Conservation (phyloP, 805 yeast species). For the Ogataea thermomethanolica region DNA sequence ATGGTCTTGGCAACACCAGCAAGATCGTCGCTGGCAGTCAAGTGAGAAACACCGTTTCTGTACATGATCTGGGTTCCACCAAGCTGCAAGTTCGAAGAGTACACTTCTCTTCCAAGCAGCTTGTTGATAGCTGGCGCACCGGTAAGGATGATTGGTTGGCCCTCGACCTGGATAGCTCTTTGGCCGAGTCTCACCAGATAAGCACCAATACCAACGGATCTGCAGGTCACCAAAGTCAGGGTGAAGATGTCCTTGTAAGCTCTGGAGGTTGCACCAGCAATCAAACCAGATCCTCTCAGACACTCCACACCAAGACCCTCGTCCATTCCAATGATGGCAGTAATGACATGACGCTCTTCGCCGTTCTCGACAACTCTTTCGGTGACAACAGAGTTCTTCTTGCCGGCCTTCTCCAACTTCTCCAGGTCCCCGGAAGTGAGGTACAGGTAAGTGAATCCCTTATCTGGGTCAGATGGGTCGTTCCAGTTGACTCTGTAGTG, state of each 20-base stretch:
- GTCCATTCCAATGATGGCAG: conserved; percentile 85
- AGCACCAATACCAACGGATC: conserved; percentile 99
- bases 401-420: conserved; percentile 55
- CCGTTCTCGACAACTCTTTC: conserved; percentile 84
- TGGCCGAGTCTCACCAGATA: conserved; percentile 97
- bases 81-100: conserved; percentile 91
- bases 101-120: conserved; percentile 93
- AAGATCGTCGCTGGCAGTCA: conserved; percentile 94
- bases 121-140: conserved; percentile 99
- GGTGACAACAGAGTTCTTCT: conserved; percentile 60
- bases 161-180: conserved; percentile 98
- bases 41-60: conserved; percentile 95
- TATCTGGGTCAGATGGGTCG: conserved; percentile 64
- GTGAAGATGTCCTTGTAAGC: conserved; percentile 98
- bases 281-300: conserved; percentile 95
- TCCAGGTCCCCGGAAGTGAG: conserved; percentile 64
- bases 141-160: conserved; percentile 96
- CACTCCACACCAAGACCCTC: conserved; percentile 99
- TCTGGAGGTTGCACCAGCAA: conserved; percentile 97
- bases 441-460: conserved; percentile 90
- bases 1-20: conserved; percentile 94
- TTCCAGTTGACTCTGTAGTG: conserved; percentile 92
- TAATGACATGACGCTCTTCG: conserved; percentile 75
- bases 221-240: conserved; percentile 96
- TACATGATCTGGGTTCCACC: conserved; percentile 99